Evolutionary conservation across 352 stramenopile genomes (phyloP).

Genomic region (Globisporangium megalacanthum): DNA sequence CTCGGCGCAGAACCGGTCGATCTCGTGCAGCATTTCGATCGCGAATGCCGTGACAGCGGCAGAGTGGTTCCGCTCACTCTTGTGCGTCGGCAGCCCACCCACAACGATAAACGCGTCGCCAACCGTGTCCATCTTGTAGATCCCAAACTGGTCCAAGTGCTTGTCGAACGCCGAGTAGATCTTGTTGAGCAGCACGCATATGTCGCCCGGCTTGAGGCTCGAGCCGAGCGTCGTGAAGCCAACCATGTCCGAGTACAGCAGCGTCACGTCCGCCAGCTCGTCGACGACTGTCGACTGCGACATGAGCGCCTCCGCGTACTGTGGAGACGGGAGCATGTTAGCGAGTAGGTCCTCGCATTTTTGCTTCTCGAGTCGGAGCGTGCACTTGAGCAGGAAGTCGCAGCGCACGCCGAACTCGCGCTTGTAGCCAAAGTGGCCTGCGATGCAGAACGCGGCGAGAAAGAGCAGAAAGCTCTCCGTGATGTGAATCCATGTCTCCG

Average conservation of each 20-base stretch:
- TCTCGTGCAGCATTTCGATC: constrained; percentile 83
- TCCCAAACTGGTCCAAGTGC: constrained; percentile 68
- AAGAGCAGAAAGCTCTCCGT: constrained; percentile 39
- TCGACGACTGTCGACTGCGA: constrained; percentile 72
- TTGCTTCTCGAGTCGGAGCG: constrained; percentile 66
- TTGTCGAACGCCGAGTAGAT: constrained; percentile 79
- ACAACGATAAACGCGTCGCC: constrained; percentile 85
- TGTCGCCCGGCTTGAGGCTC: constrained; percentile 51
- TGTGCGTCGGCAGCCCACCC: constrained; percentile 60
- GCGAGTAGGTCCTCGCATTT: constrained; percentile 80
- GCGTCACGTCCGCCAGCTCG: constrained; percentile 73
- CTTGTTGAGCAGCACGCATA: constrained; percentile 79
- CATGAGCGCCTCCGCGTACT: constrained; percentile 72
- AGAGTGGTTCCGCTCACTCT: constrained; percentile 65
- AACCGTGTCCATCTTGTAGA: constrained; percentile 88
- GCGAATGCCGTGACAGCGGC: constrained; percentile 74
- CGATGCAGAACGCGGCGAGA: constrained; percentile 21
- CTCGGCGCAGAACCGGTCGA: constrained; percentile 63
- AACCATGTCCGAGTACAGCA: constrained; percentile 86
- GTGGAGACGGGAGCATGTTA: constrained; percentile 78
- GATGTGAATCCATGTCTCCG: constrained; percentile 29
- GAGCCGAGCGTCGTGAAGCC: constrained; percentile 70
- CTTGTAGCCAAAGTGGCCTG: constrained; percentile 55
- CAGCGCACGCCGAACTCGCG: constrained; percentile 54
- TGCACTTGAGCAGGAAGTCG: constrained; percentile 78